These are phyloP conservation scores for Jatropha multifida DNA, from an alignment of 441 rosid species.

Conservation along the genomic window DNA sequence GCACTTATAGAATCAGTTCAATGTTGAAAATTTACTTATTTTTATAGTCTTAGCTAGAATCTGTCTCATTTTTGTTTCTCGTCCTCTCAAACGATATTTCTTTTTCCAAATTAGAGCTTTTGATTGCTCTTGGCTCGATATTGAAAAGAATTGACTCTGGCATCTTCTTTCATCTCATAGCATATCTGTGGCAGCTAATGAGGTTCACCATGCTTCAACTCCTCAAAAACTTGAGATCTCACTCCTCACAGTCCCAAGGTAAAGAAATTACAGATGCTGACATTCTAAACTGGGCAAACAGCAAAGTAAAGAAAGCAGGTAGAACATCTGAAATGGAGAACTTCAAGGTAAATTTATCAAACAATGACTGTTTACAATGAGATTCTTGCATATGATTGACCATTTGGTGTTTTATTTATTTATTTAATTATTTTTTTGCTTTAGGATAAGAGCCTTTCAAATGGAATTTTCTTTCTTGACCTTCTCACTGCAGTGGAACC, in stretches of 20 bases:
- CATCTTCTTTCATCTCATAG: conserved; percentile 40
- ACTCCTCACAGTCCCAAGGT: conserved; percentile 76
- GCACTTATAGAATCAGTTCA: not conserved
- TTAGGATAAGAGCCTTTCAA: conserved; percentile 82
- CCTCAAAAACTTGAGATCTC: conserved; percentile 77
- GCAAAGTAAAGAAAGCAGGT: conserved; percentile 70
- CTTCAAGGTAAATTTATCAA: conserved; percentile 63
- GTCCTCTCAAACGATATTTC: not conserved
- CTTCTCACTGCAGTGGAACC: conserved; percentile 89
- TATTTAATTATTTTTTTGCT: not conserved
- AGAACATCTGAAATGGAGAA: conserved; percentile 75
- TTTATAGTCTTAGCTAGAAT: not conserved
- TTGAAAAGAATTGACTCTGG: conserved; percentile 4
- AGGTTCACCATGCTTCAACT: conserved; percentile 96
- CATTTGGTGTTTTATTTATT: not conserved
- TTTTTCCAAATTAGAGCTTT: not conserved
- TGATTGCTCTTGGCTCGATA: conserved; percentile 1
- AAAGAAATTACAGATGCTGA: conserved; percentile 85
- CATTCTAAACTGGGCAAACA: conserved; percentile 86
- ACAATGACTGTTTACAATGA: not conserved
- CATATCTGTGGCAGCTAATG: conserved; percentile 92
- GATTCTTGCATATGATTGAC: not conserved
- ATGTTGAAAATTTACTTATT: not conserved
- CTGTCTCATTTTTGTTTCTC: not conserved
- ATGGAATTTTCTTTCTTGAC: conserved; percentile 86